Evolutionary conservation across 176 grass and related monocot genomes (phyloP).

Genomic region (Alopecurus myosuroides): DNA sequence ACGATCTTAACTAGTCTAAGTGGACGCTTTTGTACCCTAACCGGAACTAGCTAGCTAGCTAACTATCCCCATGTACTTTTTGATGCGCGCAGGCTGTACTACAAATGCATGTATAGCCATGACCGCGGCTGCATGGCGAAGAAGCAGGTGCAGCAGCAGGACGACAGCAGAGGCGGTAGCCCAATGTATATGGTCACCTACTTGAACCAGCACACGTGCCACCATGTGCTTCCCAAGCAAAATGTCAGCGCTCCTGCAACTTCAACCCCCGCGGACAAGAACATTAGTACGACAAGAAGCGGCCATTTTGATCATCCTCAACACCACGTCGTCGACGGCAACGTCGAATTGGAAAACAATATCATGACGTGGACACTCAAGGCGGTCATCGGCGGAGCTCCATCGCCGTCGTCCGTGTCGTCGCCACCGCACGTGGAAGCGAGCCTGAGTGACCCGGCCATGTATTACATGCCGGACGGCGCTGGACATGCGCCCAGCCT

Average conservation of each 20-base stretch:
- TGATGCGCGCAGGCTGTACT: conserved; percentile 34
- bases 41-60: too few relatives aligned
- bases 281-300: neutral
- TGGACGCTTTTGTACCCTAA: too few relatives aligned
- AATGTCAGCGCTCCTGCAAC: neutral
- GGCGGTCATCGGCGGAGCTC: neutral
- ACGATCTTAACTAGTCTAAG: too few relatives aligned
- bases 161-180: neutral
- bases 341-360: neutral
- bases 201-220: conserved; percentile 50
- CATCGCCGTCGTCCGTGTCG: neutral
- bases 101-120: conserved; percentile 19
- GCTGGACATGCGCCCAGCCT: neutral
- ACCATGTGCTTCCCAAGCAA: neutral
- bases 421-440: neutral
- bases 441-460: neutral
- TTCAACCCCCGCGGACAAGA: neutral
- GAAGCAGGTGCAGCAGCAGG: conserved; percentile 44
- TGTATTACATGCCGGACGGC: neutral
- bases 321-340: neutral
- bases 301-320: neutral
- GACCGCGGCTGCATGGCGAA: conserved; percentile 28
- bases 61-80: too few relatives aligned
- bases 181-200: conserved; percentile 37
- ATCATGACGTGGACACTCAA: neutral